Evolutionary conservation across 306 rosid genomes (phyloP), one percentile per base, ranked within the genome.

Genomic region (Nissolia schottii): DNA sequence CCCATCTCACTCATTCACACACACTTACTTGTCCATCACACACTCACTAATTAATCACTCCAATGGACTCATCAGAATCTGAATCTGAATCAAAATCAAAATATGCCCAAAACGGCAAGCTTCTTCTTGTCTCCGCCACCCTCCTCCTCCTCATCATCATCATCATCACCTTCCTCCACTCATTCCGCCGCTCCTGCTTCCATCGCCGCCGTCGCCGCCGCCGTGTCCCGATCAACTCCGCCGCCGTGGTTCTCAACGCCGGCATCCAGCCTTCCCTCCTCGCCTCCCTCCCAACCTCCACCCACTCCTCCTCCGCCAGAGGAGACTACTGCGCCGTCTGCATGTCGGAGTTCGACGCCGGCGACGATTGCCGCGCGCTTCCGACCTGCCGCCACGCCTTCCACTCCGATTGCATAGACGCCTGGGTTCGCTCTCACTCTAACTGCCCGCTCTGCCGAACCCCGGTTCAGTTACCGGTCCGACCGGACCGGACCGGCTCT

Each of bases 371-470:
- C 15, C 87, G 82, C 0, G n/a, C 57, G 2, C 75, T 86, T 63
- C 85, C 87, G 18, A 71, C 35, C 1, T 86, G 90, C 12, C 70
- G 58, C 59, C 90, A 86, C 71, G 66, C 70, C 28, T 86, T 86
- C 56, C 87, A 86, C 46, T 16, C 78, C 3, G 67, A 78, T n/a
- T 86, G 84, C 75, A 75, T 80, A 3, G 82, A 77, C 20, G 15
- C 59, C 10, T 86, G 90, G 90, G 80, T 83, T 46, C 59, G 14
- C n/a, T 71, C 76, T 12, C 85, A 66, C 73, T 77, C 82, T 10
- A 83, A 48, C 7, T 83, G 90, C 53, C 90, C 87, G 5, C 82
- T 82, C 5, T 82, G 87, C 25, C 46, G 87, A 49, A 48, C 70
- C 11, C 74, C 75, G 19, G 79, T 82, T 49, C 70, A 38, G 1